A percentile compares a stretch with the other conserved stretches of the same genome.
Evolutionary conservation across 2,329 filamentous ascomycete genomes (phyloP).

Genomic region (Botryotinia convoluta): DNA sequence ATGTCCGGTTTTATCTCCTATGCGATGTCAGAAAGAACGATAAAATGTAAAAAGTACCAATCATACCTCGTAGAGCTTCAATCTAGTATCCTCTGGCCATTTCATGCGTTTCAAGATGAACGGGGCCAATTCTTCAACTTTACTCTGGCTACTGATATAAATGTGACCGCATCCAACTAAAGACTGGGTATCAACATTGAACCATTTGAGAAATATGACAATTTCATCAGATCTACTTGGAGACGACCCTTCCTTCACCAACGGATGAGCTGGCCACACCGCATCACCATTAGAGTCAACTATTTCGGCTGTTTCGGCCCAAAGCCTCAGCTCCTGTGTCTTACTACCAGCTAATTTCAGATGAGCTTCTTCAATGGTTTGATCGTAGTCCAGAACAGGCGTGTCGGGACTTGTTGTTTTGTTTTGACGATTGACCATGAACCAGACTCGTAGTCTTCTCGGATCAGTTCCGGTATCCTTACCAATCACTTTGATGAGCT

Average conservation of each 20-base stretch:
- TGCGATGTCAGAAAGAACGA: slow-evolving; percentile 27
- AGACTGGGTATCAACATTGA: slow-evolving; percentile 73
- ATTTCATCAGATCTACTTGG: slow-evolving; percentile 61
- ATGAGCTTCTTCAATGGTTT: slow-evolving; percentile 74
- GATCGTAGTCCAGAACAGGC: slow-evolving; percentile 72
- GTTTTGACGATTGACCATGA: slow-evolving; percentile 98
- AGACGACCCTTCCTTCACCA: slow-evolving; percentile 54
- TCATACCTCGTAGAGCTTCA: slow-evolving; percentile 73
- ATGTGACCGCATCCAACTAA: slow-evolving; percentile 77
- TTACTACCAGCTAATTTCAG: slow-evolving; percentile 65
- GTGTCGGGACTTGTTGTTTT: slow-evolving; percentile 92
- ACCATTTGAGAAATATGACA: slow-evolving; percentile 89
- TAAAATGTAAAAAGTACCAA: neutral
- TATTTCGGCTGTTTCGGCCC: slow-evolving; percentile 76
- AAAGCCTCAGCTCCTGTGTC: slow-evolving; percentile 70
- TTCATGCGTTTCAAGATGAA: slow-evolving; percentile 78
- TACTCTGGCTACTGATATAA: slow-evolving; percentile 84
- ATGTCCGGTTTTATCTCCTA: slow-evolving; percentile 95
- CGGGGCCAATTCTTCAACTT: slow-evolving; percentile 78
- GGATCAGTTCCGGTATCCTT: slow-evolving; percentile 66
- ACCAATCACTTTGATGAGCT: slow-evolving; percentile 71
- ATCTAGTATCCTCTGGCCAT: slow-evolving; percentile 73
- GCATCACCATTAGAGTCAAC: slow-evolving; percentile 65
- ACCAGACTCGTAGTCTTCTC: slow-evolving; percentile 78
- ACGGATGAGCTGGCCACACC: slow-evolving; percentile 65